Conservation (phyloP, 768 basidiomycete genomes). For the Hygrophorus russula region DNA sequence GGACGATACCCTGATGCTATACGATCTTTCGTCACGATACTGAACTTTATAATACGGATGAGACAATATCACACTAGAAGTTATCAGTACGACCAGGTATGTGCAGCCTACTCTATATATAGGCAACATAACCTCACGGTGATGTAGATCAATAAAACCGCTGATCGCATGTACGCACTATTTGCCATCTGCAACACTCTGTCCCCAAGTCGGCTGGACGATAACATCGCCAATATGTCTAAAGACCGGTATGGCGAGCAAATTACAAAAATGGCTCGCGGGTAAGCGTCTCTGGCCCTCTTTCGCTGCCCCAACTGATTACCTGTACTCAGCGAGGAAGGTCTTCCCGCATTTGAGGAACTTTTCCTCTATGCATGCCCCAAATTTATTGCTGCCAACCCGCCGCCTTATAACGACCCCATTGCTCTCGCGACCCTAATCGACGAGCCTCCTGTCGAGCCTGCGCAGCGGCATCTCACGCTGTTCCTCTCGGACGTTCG, state of each 20-base stretch:
- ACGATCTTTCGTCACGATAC: slow-evolving; percentile 82
- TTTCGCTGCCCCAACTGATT: neutral
- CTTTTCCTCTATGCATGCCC: slow-evolving; percentile 93
- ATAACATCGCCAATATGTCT: slow-evolving; percentile 86
- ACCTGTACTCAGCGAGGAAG: slow-evolving; percentile 42
- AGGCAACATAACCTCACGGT: slow-evolving; percentile 1
- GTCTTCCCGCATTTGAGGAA: slow-evolving; percentile 76
- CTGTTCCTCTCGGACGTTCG: slow-evolving; percentile 78
- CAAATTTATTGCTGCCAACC: slow-evolving; percentile 91
- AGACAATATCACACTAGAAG: slow-evolving; percentile 93
- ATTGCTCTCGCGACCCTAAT: slow-evolving; percentile 43
- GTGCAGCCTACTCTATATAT: slow-evolving; percentile 6
- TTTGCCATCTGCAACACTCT: slow-evolving; percentile 90
- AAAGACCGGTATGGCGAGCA: slow-evolving; percentile 94
- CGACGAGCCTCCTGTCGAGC: slow-evolving; percentile 41
- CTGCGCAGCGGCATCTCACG: slow-evolving; percentile 72
- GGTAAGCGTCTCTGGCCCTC: slow-evolving; percentile 21
- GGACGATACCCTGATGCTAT: slow-evolving; percentile 93
- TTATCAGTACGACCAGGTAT: slow-evolving; percentile 91
- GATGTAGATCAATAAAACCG: slow-evolving; percentile 85
- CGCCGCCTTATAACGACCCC: slow-evolving; percentile 85
- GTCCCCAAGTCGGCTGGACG: slow-evolving; percentile 86
- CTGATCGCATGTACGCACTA: slow-evolving; percentile 94
- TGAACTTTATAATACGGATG: slow-evolving; percentile 95
- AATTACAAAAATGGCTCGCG: slow-evolving; percentile 73